Percentiles rank a stretch among this genome's conserved stretches.
Conservation (phyloP, 179 eudicot species). For the Patellifolia procumbens region DNA sequence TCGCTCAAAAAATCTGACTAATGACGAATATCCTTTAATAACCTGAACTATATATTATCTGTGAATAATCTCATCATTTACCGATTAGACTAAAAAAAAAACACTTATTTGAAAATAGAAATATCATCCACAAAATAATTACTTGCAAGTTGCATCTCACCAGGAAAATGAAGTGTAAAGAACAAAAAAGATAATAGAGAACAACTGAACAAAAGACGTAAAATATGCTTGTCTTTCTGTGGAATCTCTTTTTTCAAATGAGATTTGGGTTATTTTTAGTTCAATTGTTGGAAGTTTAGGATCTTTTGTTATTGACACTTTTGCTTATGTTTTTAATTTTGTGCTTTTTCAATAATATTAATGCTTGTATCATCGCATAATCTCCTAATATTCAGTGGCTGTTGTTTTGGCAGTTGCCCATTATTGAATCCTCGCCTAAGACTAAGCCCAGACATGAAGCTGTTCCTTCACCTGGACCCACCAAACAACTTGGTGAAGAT, state of each 20-base stretch:
- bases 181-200: not conserved
- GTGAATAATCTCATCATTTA: not conserved
- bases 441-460: slow-evolving; percentile 71
- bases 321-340: not conserved
- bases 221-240: not conserved
- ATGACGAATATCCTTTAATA: not conserved
- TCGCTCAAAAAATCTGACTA: not conserved
- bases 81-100: not conserved
- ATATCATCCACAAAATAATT: not conserved
- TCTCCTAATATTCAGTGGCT: slow-evolving; percentile 20
- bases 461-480: slow-evolving; percentile 46
- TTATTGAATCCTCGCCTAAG: slow-evolving; percentile 66
- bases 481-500: slow-evolving; percentile 53
- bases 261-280: not conserved
- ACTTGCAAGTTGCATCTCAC: not conserved
- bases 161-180: not conserved
- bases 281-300: not conserved
- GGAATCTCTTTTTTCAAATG: slow-evolving; percentile 15
- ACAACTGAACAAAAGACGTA: not conserved
- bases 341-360: not conserved
- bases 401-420: slow-evolving; percentile 54
- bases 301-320: not conserved
- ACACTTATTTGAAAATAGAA: not conserved
- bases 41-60: not conserved
- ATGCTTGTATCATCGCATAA: not conserved